Evolutionary conservation across 2,329 filamentous ascomycete genomes (phyloP), one percentile per base, ranked within the genome.

Genomic region (Diatrype stigma): DNA sequence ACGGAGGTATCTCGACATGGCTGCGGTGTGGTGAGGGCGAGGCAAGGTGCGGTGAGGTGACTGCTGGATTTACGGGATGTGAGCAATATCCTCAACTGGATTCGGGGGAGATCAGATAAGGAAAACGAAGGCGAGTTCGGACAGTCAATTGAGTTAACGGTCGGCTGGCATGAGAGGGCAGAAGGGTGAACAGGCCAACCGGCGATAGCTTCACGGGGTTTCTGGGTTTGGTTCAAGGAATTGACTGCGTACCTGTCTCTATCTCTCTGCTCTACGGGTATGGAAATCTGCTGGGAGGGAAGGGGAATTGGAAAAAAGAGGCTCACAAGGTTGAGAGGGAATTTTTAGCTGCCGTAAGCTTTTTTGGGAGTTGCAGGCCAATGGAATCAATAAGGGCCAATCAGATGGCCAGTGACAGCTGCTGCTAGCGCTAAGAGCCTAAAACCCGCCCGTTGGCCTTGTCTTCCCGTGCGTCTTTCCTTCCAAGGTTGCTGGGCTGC

Each of bases 1-100:
- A 66, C 75, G 76, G 61, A 79, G 73, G 61, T 76, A 71, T 64
- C 76, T 75, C 63, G 76, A 78, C 76, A 79, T 78, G 63, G 52
- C n/a, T 66, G 61, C 51, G 45, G 48, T 50, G 19, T 32, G 45
- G 54, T 23, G 51, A 51, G 59, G 49, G 50, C 42, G 42, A 42
- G 49, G 40, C 46, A 49, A 45, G 46, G 50, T 47, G 42, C 45
- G 17, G 35, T 30, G 37, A 45, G 34, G 42, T 19, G 34, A 42
- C 26, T 30, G 21, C 30, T 19, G 32, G 47, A 23, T 28, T 19
- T 30, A 26, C 23, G n/a, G 42, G 6, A 16, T 12, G 12, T 17
- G 34, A 37, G 34, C 19, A 37, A 46, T 37, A 10, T 30, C 26
- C 26, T 30, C 26, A 30, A 30, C 26, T 30, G 26, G n/a, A n/a